These are phyloP conservation scores for Zarea fungicola DNA, from an alignment of 2,329 filamentous ascomycete species.

Conservation along the genomic window DNA sequence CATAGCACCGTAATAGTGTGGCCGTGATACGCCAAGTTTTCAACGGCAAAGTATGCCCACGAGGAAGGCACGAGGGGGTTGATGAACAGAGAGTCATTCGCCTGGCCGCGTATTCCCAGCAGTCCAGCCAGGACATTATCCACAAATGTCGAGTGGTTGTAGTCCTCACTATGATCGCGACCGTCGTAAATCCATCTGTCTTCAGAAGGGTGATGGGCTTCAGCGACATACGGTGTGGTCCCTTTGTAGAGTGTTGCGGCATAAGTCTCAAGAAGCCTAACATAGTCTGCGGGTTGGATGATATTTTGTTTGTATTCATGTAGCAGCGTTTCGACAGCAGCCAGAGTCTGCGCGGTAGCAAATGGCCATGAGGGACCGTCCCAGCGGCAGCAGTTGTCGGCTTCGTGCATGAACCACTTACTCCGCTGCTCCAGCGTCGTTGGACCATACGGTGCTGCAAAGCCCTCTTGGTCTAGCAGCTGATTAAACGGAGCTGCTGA, in stretches of 20 bases:
- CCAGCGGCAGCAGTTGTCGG: slow-evolving; percentile 33
- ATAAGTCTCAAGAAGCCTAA: slow-evolving; percentile 32
- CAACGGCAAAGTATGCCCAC: slow-evolving; percentile 36
- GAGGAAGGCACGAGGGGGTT: slow-evolving; percentile 33
- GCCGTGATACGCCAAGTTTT: slow-evolving; percentile 39
- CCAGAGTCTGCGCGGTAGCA: slow-evolving; percentile 35
- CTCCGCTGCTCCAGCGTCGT: slow-evolving; percentile 37
- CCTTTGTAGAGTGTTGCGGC: slow-evolving; percentile 31
- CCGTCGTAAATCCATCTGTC: slow-evolving; percentile 20
- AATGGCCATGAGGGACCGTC: slow-evolving; percentile 43
- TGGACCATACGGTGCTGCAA: slow-evolving; percentile 34
- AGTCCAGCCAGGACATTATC: slow-evolving; percentile 40
- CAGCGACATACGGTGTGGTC: slow-evolving; percentile 39
- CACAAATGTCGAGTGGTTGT: slow-evolving; percentile 39
- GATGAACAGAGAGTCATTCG: slow-evolving; percentile 32
- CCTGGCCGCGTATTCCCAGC: slow-evolving; percentile 33
- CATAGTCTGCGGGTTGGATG: slow-evolving; percentile 32
- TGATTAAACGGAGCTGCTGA: slow-evolving; percentile 12
- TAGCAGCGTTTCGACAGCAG: slow-evolving; percentile 32
- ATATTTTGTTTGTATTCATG: slow-evolving; percentile 24
- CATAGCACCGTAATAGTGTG: slow-evolving; percentile 36
- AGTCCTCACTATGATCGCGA: slow-evolving; percentile 30
- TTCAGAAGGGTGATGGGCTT: slow-evolving; percentile 35
- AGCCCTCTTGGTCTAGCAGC: slow-evolving; percentile 23
- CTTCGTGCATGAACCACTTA: slow-evolving; percentile 30